Percentiles rank a stretch among this genome's conserved stretches.
Evolutionary conservation across 2,329 filamentous ascomycete species (phyloP).

Genomic region (Cryphonectria parasitica): DNA sequence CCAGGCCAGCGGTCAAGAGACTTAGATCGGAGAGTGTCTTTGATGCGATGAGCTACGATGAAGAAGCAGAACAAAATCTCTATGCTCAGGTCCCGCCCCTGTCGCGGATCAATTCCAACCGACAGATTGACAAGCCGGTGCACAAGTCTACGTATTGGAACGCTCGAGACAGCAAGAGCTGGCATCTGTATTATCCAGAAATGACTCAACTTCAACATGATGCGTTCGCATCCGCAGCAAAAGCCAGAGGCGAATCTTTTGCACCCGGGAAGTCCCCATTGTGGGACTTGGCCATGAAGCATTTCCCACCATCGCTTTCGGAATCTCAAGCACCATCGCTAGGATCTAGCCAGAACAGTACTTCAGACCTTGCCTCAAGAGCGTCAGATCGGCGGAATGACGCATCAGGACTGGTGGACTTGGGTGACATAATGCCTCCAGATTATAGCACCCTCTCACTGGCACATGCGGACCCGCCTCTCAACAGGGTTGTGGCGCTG

Average conservation of each 20-base stretch:
- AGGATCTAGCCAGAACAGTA: constrained; percentile 1
- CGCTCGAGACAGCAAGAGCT: constrained; percentile 54
- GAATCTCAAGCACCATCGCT: constrained; percentile 11
- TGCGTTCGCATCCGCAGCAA: constrained; percentile 58
- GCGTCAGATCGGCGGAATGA: constrained; percentile 17
- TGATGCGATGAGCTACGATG: constrained; percentile 33
- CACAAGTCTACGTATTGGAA: constrained; percentile 64
- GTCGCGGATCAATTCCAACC: constrained; percentile 52
- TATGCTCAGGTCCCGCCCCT: constrained; percentile 54
- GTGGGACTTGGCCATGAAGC: constrained; percentile 61
- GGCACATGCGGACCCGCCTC: constrained; percentile 37
- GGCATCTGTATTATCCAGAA: constrained; percentile 66
- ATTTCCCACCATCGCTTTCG: constrained; percentile 53
- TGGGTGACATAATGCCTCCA: constrained; percentile 44
- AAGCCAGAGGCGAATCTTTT: constrained; percentile 56
- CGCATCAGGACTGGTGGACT: constrained; percentile 24
- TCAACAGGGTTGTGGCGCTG: constrained; percentile 61
- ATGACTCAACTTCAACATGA: constrained; percentile 65
- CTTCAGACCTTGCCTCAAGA: constrained; percentile 19
- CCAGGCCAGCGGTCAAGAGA: constrained; percentile 58
- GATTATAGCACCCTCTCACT: constrained; percentile 44
- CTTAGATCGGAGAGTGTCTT: constrained; percentile 55
- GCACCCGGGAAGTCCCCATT: constrained; percentile 53
- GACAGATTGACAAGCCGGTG: constrained; percentile 61
- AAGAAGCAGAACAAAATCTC: constrained; percentile 42